phyloP scores from a whole-genome alignment of 129 eudicot genomes.

The Glebionis coronaria region DNA sequence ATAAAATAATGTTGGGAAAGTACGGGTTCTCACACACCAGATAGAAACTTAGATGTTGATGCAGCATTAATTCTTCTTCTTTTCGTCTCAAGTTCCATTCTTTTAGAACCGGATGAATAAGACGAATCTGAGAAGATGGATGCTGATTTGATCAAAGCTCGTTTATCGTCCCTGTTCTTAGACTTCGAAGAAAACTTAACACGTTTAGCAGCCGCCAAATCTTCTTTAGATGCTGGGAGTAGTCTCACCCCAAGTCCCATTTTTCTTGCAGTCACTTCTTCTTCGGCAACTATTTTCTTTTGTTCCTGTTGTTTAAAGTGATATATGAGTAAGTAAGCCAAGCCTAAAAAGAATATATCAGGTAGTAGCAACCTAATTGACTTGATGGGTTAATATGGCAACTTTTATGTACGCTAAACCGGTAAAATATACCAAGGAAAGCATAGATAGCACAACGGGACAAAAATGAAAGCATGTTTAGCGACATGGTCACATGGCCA shows the following conservation, averaged over 20 bases:
- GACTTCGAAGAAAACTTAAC: conserved; percentile 63
- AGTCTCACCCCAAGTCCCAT: conserved; percentile 75
- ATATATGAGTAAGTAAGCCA: neutral
- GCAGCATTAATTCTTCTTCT: conserved; percentile 79
- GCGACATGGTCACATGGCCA: too few species aligned
- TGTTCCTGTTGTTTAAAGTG: conserved; percentile 38
- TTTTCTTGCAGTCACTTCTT: conserved; percentile 63
- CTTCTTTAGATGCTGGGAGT: conserved; percentile 75
- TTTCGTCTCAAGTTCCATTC: conserved; percentile 64
- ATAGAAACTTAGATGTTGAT: conserved; percentile 56
- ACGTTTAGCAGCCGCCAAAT: conserved; percentile 59
- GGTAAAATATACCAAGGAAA: too few species aligned
- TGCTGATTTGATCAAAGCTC: conserved; percentile 59
- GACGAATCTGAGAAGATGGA: conserved; percentile 54
- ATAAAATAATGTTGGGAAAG: too few species aligned
- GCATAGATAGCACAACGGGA: too few species aligned
- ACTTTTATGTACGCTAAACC: too few species aligned
- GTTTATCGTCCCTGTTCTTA: conserved; percentile 58
- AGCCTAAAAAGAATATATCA: neutral
- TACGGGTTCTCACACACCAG: too few species aligned
- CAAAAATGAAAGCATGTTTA: too few species aligned
- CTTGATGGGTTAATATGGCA: too few species aligned
- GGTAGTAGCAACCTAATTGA: too few species aligned
- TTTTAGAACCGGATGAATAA: conserved; percentile 38
- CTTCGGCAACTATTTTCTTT: conserved; percentile 87